Base-by-base conservation (phyloP, 768 basidiomycete genomes). In the Trametes sanguinea region DNA sequence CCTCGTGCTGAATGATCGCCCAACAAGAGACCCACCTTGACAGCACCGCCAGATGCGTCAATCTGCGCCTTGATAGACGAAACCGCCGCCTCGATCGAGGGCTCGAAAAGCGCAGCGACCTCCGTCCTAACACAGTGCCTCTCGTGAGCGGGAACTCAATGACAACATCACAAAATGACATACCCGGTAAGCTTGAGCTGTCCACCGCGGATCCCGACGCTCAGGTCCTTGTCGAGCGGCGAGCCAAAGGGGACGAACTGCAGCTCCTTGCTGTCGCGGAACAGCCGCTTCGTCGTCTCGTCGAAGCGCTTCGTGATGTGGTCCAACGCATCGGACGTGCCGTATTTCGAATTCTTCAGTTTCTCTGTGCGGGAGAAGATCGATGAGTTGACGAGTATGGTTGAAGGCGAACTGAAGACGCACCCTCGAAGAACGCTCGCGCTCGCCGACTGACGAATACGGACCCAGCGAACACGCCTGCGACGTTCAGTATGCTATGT, bases 241-340 rank as follows among this genome's bases (percentile, higher is more conserved):
- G 88, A 88, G 27, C 90, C 90, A 68, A 92, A 92, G 0, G 80
- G 83, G 35, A 92, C 83, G 67, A 87, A 92, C 71, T 91, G 89
- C 16, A 83, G 66, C 11, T 88, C 86, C 47, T 81, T 82, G 67
- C 79, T 80, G 62, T 89, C 86, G 3, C 89, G 82, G 72, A 92
- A 92, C 0, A 91, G 74, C 32, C 89, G 83, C 70, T 92, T 92
- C 4, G 90, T 92, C 0, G 89, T 90, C 72, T 92, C 90, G 59
- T 92, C 89, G 71, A 92, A 92, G 14, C 85, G 82, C 65, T 86
- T 85, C 4, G 90, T 87, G 68, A 92, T 90, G 67, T 92, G 90
- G 54, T 92, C 90, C 7, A 92, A 76, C 3, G 87, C 78, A 69
- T 88, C 90, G 2, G 82, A 71, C 2, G 84, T 83, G 50, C 90